Conservation (phyloP, 2,329 filamentous ascomycete species). For the Hymenoscyphus scutula region DNA sequence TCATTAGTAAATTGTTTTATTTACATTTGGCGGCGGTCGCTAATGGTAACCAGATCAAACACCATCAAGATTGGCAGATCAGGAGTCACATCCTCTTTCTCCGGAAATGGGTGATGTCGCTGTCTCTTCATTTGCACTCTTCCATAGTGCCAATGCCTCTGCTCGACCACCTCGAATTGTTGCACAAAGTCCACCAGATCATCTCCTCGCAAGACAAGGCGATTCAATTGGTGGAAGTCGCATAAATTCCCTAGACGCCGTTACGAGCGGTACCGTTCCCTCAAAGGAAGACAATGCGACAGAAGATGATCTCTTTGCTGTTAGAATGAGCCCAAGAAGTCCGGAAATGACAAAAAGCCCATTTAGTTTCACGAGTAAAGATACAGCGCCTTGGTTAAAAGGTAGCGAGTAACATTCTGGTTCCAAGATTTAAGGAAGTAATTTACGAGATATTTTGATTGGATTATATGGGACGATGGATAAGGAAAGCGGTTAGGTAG, state of each 20-base stretch:
- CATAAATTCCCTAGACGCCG: constrained; percentile 38
- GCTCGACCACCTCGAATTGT: constrained; percentile 43
- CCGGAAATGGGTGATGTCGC: constrained; percentile 63
- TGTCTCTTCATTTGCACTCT: constrained; percentile 59
- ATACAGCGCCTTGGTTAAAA: constrained; percentile 33
- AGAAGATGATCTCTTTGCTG: constrained; percentile 81
- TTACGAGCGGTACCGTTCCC: constrained; percentile 37
- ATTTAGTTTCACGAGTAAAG: constrained; percentile 54
- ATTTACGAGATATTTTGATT: neutral
- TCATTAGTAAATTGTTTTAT: constrained; percentile 45
- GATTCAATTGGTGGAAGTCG: constrained; percentile 24
- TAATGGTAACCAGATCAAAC: constrained; percentile 13
- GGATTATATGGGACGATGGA: neutral
- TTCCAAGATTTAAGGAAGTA: neutral
- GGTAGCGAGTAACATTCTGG: constrained; percentile 19
- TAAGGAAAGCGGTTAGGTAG: neutral
- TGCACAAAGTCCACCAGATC: constrained; percentile 30
- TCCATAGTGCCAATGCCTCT: constrained; percentile 46
- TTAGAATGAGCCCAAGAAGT: constrained; percentile 81
- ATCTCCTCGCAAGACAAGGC: constrained; percentile 28
- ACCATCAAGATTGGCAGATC: constrained; percentile 10
- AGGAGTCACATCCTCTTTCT: constrained; percentile 48
- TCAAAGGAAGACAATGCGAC: constrained; percentile 46
- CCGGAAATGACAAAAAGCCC: constrained; percentile 84
- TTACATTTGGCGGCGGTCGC: constrained; percentile 2